Percentiles rank a stretch among this genome's conserved stretches.
These are phyloP conservation scores for Elsinoe arachidis DNA, from an alignment of 2,329 filamentous ascomycete species.

Conservation along the genomic window DNA sequence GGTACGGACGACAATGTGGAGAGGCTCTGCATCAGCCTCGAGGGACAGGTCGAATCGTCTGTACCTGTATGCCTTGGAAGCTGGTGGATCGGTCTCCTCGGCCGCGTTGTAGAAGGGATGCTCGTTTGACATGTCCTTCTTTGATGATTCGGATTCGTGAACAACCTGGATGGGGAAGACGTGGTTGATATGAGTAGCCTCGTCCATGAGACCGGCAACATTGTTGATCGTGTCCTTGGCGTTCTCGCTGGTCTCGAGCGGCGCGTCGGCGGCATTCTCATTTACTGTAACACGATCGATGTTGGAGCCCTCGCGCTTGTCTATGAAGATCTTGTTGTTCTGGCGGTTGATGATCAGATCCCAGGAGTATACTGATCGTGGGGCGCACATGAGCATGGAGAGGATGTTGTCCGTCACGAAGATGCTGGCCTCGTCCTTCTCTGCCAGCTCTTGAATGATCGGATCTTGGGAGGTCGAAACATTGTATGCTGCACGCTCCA, in stretches of 20 bases:
- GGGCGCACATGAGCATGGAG: constrained; percentile 98
- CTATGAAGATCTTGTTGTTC: constrained; percentile 94
- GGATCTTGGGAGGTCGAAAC: constrained; percentile 95
- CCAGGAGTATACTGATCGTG: constrained; percentile 96
- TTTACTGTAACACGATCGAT: constrained; percentile 98
- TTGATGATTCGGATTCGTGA: constrained; percentile 65
- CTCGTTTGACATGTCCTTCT: constrained; percentile 74
- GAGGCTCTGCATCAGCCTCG: constrained; percentile 80
- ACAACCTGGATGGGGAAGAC: constrained; percentile 98
- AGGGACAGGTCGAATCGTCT: constrained; percentile 91
- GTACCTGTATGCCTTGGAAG: constrained; percentile 98
- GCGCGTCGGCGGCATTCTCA: constrained; percentile 93
- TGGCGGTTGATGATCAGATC: constrained; percentile 90
- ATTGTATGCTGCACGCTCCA: constrained; percentile 95
- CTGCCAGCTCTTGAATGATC: constrained; percentile 90
- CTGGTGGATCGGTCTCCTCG: constrained; percentile 86
- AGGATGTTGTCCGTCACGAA: constrained; percentile 96
- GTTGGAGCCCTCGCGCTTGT: constrained; percentile 92
- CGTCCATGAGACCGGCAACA: constrained; percentile 82
- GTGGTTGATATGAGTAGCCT: constrained; percentile 99
- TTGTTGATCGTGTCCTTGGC: constrained; percentile 94
- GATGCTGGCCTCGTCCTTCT: constrained; percentile 91
- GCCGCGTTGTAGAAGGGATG: constrained; percentile 97
- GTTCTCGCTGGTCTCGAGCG: constrained; percentile 81
- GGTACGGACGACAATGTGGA: constrained; percentile 86